phyloP scores from a whole-genome alignment of 345 rosid genomes.

The Odontarrhena argentea region DNA sequence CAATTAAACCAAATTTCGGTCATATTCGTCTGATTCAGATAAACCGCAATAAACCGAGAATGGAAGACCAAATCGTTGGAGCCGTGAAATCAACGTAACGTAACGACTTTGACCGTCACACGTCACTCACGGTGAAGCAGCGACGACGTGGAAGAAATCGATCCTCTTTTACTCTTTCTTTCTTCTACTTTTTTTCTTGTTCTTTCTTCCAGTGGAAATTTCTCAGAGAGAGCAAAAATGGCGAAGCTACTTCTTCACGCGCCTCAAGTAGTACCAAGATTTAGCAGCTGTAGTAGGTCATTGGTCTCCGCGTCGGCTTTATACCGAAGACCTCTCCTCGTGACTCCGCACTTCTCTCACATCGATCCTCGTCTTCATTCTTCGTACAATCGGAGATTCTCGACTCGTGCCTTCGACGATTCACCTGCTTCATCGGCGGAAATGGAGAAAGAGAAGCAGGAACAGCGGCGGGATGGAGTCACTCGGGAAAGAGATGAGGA shows the following conservation, averaged over 20 bases:
- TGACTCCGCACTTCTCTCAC: slow-evolving; percentile 25
- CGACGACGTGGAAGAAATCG: slow-evolving; percentile 45
- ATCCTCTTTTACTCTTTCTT: slow-evolving; percentile 10
- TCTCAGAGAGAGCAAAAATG: slow-evolving; percentile 44
- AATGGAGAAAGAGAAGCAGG: slow-evolving; percentile 38
- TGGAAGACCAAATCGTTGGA: slow-evolving; percentile 10
- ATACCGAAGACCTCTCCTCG: slow-evolving; percentile 40
- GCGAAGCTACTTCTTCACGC: slow-evolving; percentile 57
- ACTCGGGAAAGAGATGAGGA: slow-evolving; percentile 43
- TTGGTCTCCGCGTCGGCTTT: slow-evolving; percentile 32
- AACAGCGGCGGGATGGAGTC: slow-evolving; percentile 24
- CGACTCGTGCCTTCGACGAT: slow-evolving; percentile 68
- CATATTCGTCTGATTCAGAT: not conserved
- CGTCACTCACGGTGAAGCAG: slow-evolving; percentile 34
- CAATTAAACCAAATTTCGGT: not conserved
- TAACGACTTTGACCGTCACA: slow-evolving; percentile 42
- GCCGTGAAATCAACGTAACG: slow-evolving; percentile 29
- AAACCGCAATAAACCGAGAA: slow-evolving; percentile 16
- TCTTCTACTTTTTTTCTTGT: not conserved
- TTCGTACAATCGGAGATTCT: slow-evolving; percentile 36
- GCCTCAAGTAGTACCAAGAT: slow-evolving; percentile 48
- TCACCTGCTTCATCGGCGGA: slow-evolving; percentile 47
- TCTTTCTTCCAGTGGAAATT: slow-evolving; percentile 8
- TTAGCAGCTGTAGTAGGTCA: slow-evolving; percentile 37
- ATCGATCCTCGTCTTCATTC: slow-evolving; percentile 17